phyloP scores from a whole-genome alignment of 306 rosid species.

The Trifolium repens region DNA sequence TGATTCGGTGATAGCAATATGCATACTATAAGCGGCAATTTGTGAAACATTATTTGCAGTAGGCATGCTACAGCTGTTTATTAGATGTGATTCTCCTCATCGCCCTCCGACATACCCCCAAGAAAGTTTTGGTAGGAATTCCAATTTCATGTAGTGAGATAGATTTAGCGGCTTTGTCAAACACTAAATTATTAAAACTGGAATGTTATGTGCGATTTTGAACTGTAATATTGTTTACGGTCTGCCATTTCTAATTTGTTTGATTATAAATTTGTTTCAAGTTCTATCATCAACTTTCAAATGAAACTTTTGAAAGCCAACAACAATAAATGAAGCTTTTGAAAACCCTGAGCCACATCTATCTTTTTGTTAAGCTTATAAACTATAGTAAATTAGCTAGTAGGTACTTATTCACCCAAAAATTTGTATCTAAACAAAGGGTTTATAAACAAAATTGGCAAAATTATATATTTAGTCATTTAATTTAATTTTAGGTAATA shows the following conservation, averaged over 20 bases:
- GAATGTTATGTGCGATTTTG: slow-evolving; percentile 4
- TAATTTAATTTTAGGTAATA: no score
- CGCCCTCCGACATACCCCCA: neutral
- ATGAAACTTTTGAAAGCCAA: neutral
- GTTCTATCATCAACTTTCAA: neutral
- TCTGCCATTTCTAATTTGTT: neutral
- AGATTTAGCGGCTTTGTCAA: slow-evolving; percentile 25
- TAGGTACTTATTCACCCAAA: no score
- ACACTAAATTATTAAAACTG: neutral
- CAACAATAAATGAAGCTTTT: no score
- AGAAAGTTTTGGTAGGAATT: slow-evolving; percentile 45
- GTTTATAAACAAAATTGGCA: no score
- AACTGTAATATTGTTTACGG: slow-evolving; percentile 21
- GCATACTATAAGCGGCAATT: slow-evolving; percentile 43
- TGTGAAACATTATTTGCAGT: slow-evolving; percentile 50
- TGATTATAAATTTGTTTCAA: neutral
- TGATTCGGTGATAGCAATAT: slow-evolving; percentile 51
- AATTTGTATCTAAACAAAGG: neutral
- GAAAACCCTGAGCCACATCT: no score
- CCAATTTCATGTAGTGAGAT: slow-evolving; percentile 25
- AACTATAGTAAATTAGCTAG: no score
- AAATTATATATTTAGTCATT: no score
- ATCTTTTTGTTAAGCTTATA: no score
- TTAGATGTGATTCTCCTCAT: slow-evolving; percentile 7
- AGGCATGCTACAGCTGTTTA: neutral